Evolutionary conservation across 108 stramenopile genomes (phyloP), one percentile per base, ranked within the genome.

Genomic region (Skeletonema marinoi): DNA sequence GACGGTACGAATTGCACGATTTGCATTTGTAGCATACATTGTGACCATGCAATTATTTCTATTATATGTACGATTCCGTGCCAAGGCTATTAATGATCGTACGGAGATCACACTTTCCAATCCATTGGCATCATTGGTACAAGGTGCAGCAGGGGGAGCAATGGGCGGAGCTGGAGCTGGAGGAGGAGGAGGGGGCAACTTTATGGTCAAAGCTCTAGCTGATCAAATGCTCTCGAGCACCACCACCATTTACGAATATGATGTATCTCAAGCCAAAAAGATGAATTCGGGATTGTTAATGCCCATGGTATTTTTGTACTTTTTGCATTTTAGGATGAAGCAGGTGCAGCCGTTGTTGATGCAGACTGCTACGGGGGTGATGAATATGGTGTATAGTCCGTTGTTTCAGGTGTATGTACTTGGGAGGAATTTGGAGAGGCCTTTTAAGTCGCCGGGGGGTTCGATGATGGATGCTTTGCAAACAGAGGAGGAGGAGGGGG

Each of bases 341-440:
- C 92, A 93, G 65, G 83, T 89, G 4, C 94, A 95, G 70, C 94
- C 94, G 14, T 75, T 95, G 6, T 62, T 92, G 50, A 80, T 93
- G 58, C 88, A 91, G 66, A 77, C 85, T 6, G 77, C 86, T 11
- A 90, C 81, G n/a, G 90, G 92, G 2, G 19, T 90, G 17, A 35
- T 88, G 71, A 89, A 95, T 73, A 79, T 95, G 61, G 68, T 85
- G 8, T 92, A 92, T 73, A 85, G 86, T 75, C 94, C 94, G n/a
- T 70, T 95, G 62, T 95, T 93, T 70, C 94, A 95, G 69, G 88
- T 89, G 14, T 93, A 95, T 74, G 84, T 91, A 9, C 48, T 93
- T 66, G 92, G 94, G 14, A 77, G 92, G 38, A 91, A 92, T 84
- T 79, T 95, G 68, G 89, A 95, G 60, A 74, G 94, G n/a, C 94